Evolutionary conservation across 2,329 filamentous ascomycete genomes (phyloP).

Genomic region (Sarocladium strictum): DNA sequence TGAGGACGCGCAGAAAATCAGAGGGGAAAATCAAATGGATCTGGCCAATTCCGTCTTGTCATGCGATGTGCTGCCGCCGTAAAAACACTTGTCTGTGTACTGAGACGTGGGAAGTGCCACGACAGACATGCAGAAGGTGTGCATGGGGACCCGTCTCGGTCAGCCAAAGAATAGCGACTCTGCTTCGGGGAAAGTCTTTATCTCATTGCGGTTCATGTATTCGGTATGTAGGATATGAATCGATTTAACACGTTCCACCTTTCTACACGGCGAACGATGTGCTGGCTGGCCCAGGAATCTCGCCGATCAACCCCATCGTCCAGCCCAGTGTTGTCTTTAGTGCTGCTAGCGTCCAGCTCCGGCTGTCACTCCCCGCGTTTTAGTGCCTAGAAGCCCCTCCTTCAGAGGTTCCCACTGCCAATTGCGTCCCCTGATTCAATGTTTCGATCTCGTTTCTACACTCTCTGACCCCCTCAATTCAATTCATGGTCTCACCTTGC

Average conservation of each 20-base stretch:
- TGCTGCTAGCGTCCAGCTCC: neutral
- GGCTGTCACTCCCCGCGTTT: conserved; percentile 1
- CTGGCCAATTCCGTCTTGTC: neutral
- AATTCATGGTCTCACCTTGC: neutral
- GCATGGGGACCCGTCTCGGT: neutral
- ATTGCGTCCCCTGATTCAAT: neutral
- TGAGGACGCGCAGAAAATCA: neutral
- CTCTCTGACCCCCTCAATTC: neutral
- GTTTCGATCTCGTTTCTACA: neutral
- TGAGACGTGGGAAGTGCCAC: neutral
- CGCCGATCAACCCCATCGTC: neutral
- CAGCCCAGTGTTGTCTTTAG: neutral
- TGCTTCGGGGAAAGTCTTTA: too few relatives aligned
- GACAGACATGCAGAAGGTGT: neutral
- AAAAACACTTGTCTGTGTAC: too few relatives aligned
- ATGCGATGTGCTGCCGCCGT: neutral
- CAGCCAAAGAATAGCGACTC: neutral
- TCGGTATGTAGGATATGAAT: too few relatives aligned
- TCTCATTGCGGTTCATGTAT: too few relatives aligned
- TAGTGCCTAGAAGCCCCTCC: neutral
- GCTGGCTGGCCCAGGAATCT: too few relatives aligned
- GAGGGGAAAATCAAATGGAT: neutral
- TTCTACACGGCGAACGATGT: too few relatives aligned
- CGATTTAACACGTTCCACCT: too few relatives aligned
- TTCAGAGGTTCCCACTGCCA: neutral